Conservation (phyloP, 352 stramenopile genomes). For the Phytophthora boehmeriae region DNA sequence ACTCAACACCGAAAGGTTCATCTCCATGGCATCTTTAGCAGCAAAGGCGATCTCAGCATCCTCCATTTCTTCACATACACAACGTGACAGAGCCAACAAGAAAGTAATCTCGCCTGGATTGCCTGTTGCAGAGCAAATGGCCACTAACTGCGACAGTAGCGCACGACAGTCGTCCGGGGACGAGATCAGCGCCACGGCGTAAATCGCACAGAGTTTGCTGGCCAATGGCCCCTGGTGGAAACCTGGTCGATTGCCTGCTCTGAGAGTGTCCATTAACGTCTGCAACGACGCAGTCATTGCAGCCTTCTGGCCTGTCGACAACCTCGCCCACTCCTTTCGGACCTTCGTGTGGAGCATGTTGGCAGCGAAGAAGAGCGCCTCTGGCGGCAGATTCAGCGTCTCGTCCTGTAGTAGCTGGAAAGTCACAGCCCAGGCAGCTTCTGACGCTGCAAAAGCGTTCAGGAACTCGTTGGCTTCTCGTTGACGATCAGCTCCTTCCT, state of each 20-base stretch:
- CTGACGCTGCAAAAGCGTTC: constrained; percentile 52
- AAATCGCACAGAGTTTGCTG: constrained; percentile 65
- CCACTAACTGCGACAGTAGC: constrained; percentile 42
- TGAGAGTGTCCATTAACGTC: constrained; percentile 39
- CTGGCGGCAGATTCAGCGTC: constrained; percentile 44
- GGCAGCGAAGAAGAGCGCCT: constrained; percentile 76
- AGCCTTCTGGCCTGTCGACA: constrained; percentile 39
- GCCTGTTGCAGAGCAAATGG: constrained; percentile 27
- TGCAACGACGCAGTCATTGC: constrained; percentile 46
- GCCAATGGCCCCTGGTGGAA: constrained; percentile 46
- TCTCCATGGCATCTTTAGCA: constrained; percentile 69
- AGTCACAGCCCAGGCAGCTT: constrained; percentile 56
- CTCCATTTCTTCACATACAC: constrained; percentile 72
- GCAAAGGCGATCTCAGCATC: constrained; percentile 63
- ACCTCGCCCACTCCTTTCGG: constrained; percentile 64
- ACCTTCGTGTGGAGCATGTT: constrained; percentile 82
- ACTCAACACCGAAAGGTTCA: constrained; percentile 52
- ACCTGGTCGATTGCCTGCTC: constrained; percentile 26
- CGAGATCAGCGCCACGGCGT: constrained; percentile 62
- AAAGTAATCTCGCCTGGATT: constrained; percentile 46
- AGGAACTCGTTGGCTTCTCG: constrained; percentile 76
- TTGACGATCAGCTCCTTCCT: constrained; percentile 68
- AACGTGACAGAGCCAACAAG: constrained; percentile 60
- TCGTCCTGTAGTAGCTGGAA: constrained; percentile 60
- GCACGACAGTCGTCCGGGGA: constrained; percentile 53